phyloP scores from a whole-genome alignment of 495 filamentous ascomycete species.

The Xylaria cubensis region DNA sequence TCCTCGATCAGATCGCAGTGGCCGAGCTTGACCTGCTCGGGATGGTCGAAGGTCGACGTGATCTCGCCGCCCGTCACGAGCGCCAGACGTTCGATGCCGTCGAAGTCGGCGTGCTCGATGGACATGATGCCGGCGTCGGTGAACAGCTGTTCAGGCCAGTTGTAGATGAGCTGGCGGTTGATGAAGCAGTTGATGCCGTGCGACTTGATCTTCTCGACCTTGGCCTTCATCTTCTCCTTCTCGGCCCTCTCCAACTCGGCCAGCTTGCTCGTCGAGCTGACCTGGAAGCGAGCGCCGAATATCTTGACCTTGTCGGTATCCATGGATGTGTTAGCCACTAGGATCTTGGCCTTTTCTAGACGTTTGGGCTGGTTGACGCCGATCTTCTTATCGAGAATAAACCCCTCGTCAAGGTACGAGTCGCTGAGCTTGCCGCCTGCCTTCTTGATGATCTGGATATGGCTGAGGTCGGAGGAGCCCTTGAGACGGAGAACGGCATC shows the following conservation, averaged over 20 bases:
- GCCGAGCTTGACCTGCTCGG: conserved; percentile 93
- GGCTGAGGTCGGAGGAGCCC: conserved; percentile 91
- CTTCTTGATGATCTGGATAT: conserved; percentile 99
- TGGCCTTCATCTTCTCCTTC: conserved; percentile 98
- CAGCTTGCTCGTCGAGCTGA: conserved; percentile 91
- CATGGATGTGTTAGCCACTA: conserved; percentile 98
- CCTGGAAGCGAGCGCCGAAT: conserved; percentile 95
- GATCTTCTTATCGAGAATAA: conserved; percentile 98
- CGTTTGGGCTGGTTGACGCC: conserved; percentile 98
- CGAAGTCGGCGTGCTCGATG: conserved; percentile 98
- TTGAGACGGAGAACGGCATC: conserved; percentile 91
- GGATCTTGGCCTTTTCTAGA: conserved; percentile 96
- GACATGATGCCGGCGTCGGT: conserved; percentile 97
- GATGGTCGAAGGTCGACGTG: conserved; percentile 96
- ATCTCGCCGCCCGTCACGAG: conserved; percentile 98
- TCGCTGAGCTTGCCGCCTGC: conserved; percentile 95
- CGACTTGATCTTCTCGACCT: conserved; percentile 98
- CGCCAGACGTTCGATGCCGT: conserved; percentile 93
- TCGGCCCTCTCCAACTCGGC: conserved; percentile 97
- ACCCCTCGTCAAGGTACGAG: conserved; percentile 96
- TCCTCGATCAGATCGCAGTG: conserved; percentile 97
- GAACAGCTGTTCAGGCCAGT: conserved; percentile 99
- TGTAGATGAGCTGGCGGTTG: conserved; percentile 98
- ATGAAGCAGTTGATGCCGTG: conserved; percentile 99
- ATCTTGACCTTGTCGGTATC: conserved; percentile 99